Base-by-base conservation (phyloP, 2,329 filamentous ascomycete genomes). In the Orbilia blumenaviensis region DNA sequence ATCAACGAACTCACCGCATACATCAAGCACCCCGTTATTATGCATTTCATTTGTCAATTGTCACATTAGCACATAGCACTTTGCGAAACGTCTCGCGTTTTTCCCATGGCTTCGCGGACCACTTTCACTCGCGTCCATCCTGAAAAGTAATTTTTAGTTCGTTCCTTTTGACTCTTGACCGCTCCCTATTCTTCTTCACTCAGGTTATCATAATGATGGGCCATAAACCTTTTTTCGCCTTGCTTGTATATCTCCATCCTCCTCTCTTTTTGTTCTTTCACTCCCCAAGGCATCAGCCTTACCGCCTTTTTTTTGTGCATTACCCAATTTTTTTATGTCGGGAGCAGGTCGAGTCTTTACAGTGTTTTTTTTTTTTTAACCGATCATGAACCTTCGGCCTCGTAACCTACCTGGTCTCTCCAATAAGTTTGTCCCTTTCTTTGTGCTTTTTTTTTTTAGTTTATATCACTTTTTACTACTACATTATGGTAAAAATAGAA, bases 1-100 rank as follows among this genome's bases (percentile, higher is more conserved):
- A 41, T 79, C 66, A 72, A 77, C 72, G 78, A 78, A 74, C 71
- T 67, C 64, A 54, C 27, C 50, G 46, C 60, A 64, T 64, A 52
- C 61, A 72, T 21, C 25, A 48, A 54, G 32, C 42, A 50, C 44
- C 44, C n/a, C 38, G 9, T 32, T 44, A 66, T 52, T 29, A 56
- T 36, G 34, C 21, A n/a, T 41, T 66, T 29, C 38, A 23, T 56
- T 38, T 56, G 52, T 56, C 5, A 16, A 23, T 38, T 56, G 52
- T 56, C 52, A 56, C 29, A 56, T 56, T 56, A 56, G 52, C 52
- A 56, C 52, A 54, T 34, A 38, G 52, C 32, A 38, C 52, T 56
- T n/a, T 56, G 52, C 52, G 32, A 56, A 38, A 56, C 10, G 32
- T n/a, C 52, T 25, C 32, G 10, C n/a, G 23, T 38, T 38, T 32